Percentiles rank a stretch among this genome's conserved stretches.
These are phyloP conservation scores for Fistulina hepatica DNA, from an alignment of 1,284 basidiomycete species.

Conservation along the genomic window DNA sequence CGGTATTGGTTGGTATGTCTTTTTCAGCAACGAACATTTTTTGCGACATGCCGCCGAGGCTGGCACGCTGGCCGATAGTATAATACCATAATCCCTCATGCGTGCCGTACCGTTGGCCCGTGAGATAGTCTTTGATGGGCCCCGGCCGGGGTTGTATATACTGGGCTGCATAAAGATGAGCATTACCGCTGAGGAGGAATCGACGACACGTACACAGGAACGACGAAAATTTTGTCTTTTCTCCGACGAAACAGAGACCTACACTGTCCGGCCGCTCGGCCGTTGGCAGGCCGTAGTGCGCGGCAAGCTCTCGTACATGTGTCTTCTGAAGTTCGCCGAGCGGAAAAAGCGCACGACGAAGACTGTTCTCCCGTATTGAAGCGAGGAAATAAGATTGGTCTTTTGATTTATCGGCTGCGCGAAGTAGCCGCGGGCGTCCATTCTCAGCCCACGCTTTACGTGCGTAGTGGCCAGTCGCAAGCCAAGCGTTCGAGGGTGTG, in stretches of 20 bases:
- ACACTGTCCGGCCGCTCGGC: slow-evolving; percentile 82
- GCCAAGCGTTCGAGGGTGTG: slow-evolving; percentile 42
- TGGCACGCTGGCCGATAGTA: slow-evolving; percentile 71
- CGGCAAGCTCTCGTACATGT: slow-evolving; percentile 73
- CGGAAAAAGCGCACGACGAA: slow-evolving; percentile 71
- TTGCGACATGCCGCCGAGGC: slow-evolving; percentile 49
- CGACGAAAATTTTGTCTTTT: slow-evolving; percentile 60
- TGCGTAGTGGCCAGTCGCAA: slow-evolving; percentile 95
- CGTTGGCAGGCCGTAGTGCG: slow-evolving; percentile 57
- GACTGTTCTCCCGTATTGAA: slow-evolving; percentile 54
- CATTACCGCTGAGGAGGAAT: background rate
- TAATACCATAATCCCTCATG: slow-evolving; percentile 83
- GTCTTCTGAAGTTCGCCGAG: slow-evolving; percentile 57
- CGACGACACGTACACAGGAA: slow-evolving; percentile 53
- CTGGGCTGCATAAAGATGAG: slow-evolving; percentile 38
- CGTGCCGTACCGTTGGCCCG: slow-evolving; percentile 43
- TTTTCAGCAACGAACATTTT: slow-evolving; percentile 76
- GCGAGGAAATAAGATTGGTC: slow-evolving; percentile 95
- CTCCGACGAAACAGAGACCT: slow-evolving; percentile 95
- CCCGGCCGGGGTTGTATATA: slow-evolving; percentile 68
- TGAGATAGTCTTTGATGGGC: slow-evolving; percentile 49
- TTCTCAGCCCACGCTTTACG: slow-evolving; percentile 45
- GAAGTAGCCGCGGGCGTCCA: slow-evolving; percentile 50
- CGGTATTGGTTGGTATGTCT: slow-evolving; percentile 44
- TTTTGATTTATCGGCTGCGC: slow-evolving; percentile 60